Conservation (phyloP, 805 yeast genomes). For the Peterozyma toletana region DNA sequence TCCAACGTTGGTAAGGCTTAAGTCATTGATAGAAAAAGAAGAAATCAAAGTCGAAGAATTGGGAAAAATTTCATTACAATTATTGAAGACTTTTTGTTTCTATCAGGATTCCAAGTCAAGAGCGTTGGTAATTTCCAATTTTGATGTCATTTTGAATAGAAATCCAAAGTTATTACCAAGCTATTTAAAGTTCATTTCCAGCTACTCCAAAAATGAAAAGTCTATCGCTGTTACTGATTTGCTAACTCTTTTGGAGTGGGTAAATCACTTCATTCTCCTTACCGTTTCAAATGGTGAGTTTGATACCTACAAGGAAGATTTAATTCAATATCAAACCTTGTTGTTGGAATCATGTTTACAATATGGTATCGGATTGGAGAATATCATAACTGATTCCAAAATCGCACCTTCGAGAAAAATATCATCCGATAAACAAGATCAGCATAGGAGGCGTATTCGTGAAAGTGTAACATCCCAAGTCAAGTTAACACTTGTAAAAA, state of each 20-base stretch:
- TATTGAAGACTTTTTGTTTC: slow-evolving; percentile 41
- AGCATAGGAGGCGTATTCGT: slow-evolving; percentile 5
- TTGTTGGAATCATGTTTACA: slow-evolving; percentile 33
- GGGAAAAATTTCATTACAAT: slow-evolving; percentile 21
- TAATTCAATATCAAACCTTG: slow-evolving; percentile 24
- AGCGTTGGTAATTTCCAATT: slow-evolving; percentile 28
- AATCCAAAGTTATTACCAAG: slow-evolving; percentile 26
- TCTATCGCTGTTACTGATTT: slow-evolving; percentile 52
- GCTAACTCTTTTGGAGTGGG: slow-evolving; percentile 54
- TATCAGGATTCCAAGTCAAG: slow-evolving; percentile 47
- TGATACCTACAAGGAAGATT: slow-evolving; percentile 11
- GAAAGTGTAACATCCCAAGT: slow-evolving; percentile 2
- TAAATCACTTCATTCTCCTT: slow-evolving; percentile 25
- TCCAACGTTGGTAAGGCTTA: background rate
- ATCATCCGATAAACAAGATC: background rate
- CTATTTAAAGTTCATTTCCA: slow-evolving; percentile 31
- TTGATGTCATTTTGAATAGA: slow-evolving; percentile 26
- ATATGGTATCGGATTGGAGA: slow-evolving; percentile 19
- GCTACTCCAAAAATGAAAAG: slow-evolving; percentile 21
- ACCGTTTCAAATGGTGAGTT: slow-evolving; percentile 18
- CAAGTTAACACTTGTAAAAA: background rate
- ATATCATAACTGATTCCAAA: slow-evolving; percentile 13
- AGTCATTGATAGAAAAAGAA: background rate
- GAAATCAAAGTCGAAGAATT: slow-evolving; percentile 13
- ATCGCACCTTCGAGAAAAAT: slow-evolving; percentile 16